These are phyloP conservation scores for Coniferiporia sulphurascens DNA, from an alignment of 1,284 basidiomycete genomes.

Conservation along the genomic window DNA sequence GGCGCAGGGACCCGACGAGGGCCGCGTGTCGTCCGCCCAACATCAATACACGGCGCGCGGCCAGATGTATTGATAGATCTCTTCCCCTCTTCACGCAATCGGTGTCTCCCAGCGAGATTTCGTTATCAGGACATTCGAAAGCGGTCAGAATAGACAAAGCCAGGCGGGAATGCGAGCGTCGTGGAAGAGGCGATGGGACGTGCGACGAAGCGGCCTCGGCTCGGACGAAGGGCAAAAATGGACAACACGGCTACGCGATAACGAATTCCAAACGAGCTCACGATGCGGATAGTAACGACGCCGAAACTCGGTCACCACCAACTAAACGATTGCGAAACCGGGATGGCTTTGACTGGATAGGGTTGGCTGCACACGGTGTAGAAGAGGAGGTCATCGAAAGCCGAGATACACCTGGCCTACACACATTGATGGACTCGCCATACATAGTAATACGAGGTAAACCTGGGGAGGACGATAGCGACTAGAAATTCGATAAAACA, in stretches of 20 bases:
- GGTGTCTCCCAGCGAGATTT: not conserved
- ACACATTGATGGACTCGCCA: not conserved
- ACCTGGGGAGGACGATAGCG: not conserved
- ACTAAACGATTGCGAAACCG: not conserved
- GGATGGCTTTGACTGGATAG: not conserved
- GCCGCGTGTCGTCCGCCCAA: not conserved
- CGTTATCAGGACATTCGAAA: not conserved
- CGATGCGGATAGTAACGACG: not conserved
- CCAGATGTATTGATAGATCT: not conserved
- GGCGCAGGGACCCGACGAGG: slow-evolving; percentile 3
- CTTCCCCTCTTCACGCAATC: not conserved
- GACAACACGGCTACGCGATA: not conserved
- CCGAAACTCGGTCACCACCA: not conserved
- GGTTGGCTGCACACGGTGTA: not conserved
- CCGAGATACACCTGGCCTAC: not conserved
- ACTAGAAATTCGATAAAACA: no score
- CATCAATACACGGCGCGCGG: slow-evolving; percentile 2
- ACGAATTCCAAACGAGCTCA: not conserved
- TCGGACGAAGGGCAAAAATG: not conserved
- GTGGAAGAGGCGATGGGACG: not conserved
- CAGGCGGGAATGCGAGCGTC: not conserved
- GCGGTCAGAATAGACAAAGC: no score
- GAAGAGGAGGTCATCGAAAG: not conserved
- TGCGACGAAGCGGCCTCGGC: not conserved
- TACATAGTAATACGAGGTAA: not conserved